Evolutionary conservation across 495 filamentous ascomycete species (phyloP).

Genomic region (Rhypophila decipiens): DNA sequence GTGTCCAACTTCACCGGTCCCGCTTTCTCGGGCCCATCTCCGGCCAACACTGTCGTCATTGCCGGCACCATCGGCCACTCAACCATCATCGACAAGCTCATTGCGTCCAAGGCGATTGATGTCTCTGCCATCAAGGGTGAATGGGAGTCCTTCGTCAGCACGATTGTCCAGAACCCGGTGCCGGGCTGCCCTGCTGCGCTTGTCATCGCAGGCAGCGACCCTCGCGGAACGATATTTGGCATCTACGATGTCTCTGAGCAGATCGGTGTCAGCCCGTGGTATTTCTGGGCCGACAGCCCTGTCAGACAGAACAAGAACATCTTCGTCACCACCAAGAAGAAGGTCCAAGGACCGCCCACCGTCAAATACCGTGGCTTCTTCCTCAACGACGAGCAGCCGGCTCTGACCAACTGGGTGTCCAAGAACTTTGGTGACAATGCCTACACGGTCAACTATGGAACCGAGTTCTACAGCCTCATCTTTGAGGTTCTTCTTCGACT

Average conservation of each 20-base stretch:
- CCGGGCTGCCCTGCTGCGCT: slow-evolving; percentile 52
- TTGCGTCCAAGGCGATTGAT: slow-evolving; percentile 49
- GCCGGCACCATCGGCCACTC: slow-evolving; percentile 63
- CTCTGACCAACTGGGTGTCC: slow-evolving; percentile 62
- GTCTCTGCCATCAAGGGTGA: slow-evolving; percentile 48
- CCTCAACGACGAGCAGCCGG: slow-evolving; percentile 72
- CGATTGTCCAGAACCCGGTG: slow-evolving; percentile 53
- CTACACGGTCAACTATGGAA: slow-evolving; percentile 55
- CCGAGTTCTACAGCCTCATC: slow-evolving; percentile 60
- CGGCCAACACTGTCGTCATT: slow-evolving; percentile 53
- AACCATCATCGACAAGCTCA: slow-evolving; percentile 50
- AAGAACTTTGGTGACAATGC: slow-evolving; percentile 32
- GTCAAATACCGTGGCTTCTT: slow-evolving; percentile 76
- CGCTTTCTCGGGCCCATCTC: slow-evolving; percentile 37
- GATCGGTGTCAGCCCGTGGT: slow-evolving; percentile 72
- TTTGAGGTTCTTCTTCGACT: slow-evolving; percentile 67
- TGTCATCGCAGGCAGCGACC: slow-evolving; percentile 63
- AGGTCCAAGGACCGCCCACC: slow-evolving; percentile 54
- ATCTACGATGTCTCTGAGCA: slow-evolving; percentile 70
- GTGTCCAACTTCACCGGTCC: slow-evolving; percentile 39
- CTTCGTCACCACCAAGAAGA: slow-evolving; percentile 46
- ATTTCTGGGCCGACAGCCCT: slow-evolving; percentile 68
- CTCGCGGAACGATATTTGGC: slow-evolving; percentile 65
- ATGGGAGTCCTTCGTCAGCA: slow-evolving; percentile 65
- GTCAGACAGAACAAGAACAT: slow-evolving; percentile 47